Percentiles rank a stretch among this genome's conserved stretches.
phyloP scores from a whole-genome alignment of 208 protist genomes.

The Trypanosomatidae sp. region DNA sequence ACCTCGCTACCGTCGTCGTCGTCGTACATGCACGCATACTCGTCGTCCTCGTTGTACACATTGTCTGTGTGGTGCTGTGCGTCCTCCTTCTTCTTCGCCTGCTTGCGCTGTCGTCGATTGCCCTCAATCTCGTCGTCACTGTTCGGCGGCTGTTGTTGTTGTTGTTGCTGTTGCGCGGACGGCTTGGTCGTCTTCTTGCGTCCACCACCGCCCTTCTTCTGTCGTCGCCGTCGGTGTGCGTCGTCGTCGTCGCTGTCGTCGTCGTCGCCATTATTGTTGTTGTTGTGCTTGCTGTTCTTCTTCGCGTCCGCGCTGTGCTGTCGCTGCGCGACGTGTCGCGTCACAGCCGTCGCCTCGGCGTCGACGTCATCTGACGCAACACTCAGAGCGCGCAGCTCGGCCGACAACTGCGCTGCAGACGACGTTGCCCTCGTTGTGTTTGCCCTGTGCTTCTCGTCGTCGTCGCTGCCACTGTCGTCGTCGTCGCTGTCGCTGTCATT shows the following conservation, averaged over 20 bases:
- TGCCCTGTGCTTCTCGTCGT: too few relatives aligned
- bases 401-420: too few relatives aligned
- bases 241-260: neutral
- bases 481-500: too few relatives aligned
- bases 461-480: too few relatives aligned
- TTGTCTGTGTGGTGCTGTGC: too few relatives aligned
- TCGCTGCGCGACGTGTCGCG: too few relatives aligned
- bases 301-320: too few relatives aligned
- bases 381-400: too few relatives aligned
- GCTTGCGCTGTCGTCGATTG: constrained; percentile 62
- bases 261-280: constrained; percentile 1
- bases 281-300: constrained; percentile 7
- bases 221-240: constrained; percentile 7
- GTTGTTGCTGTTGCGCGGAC: constrained; percentile 6
- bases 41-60: constrained; percentile 11
- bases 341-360: too few relatives aligned
- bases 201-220: constrained; percentile 5
- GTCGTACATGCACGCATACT: constrained; percentile 33
- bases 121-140: constrained; percentile 66
- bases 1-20: constrained; percentile 12
- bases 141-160: constrained; percentile 15
- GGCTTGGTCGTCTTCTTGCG: neutral
- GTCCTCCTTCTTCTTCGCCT: constrained; percentile 17
- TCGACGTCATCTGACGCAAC: too few relatives aligned
- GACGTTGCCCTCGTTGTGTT: too few relatives aligned